Percentiles rank a stretch among this genome's conserved stretches.
phyloP scores from a whole-genome alignment of 2,329 filamentous ascomycete genomes.

The Hymenoscyphus occultus region DNA sequence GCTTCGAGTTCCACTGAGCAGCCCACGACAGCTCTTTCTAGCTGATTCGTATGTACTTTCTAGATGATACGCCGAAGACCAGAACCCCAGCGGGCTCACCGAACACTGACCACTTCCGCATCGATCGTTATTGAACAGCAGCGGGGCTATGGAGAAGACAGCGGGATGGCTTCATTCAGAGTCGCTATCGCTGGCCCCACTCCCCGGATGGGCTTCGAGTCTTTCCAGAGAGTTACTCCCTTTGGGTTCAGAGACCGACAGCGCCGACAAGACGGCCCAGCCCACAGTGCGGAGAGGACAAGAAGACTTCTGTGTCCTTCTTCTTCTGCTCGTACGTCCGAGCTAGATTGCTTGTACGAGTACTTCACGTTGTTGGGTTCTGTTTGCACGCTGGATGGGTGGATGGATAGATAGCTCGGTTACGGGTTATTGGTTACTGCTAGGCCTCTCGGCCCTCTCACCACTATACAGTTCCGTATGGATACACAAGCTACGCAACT shows the following conservation, averaged over 20 bases:
- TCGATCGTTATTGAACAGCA: no score
- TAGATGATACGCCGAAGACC: no score
- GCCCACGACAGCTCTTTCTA: no score
- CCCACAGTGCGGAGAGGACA: neutral
- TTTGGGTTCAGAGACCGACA: neutral
- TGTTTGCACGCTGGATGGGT: neutral
- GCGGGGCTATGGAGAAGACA: no score
- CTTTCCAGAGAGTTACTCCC: neutral
- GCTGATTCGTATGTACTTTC: no score
- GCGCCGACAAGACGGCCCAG: neutral
- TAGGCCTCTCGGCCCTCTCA: neutral
- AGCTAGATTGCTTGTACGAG: neutral
- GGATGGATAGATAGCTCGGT: neutral
- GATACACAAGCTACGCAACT: no score
- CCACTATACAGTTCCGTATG: no score
- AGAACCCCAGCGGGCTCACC: no score
- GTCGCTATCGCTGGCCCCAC: neutral
- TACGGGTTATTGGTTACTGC: neutral
- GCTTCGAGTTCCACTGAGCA: no score
- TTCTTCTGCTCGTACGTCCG: neutral
- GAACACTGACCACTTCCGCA: no score
- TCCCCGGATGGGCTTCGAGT: neutral
- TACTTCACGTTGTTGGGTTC: neutral
- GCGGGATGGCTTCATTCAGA: no score
- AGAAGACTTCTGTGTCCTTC: neutral